These are phyloP conservation scores for Dissophora ornata DNA, from an alignment of 192 early-diverging fungal species.

Conservation along the genomic window DNA sequence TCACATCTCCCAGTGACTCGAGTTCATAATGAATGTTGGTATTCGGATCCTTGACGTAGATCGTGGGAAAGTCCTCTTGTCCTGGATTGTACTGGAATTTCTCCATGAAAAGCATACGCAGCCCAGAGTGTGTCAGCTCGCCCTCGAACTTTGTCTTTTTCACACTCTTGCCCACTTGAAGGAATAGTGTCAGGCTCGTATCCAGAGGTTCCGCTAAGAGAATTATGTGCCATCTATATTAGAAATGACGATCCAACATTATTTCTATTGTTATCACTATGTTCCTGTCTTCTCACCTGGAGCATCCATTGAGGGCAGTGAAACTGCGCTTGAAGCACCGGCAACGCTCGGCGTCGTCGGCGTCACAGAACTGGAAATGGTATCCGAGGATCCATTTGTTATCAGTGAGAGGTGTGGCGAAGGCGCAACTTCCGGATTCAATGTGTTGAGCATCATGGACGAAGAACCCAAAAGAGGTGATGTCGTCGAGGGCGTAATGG, in stretches of 20 bases:
- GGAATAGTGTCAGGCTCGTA: slow-evolving; percentile 59
- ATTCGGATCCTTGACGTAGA: slow-evolving; percentile 73
- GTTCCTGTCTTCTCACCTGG: no score
- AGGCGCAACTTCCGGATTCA: neutral
- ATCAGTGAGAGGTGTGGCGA: neutral
- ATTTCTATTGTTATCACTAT: no score
- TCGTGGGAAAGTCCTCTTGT: slow-evolving; percentile 71
- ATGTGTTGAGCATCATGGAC: slow-evolving; percentile 2
- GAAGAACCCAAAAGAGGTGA: slow-evolving; percentile 17
- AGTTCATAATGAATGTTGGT: slow-evolving; percentile 72
- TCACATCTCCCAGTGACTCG: slow-evolving; percentile 70
- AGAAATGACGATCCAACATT: no score
- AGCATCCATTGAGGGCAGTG: slow-evolving; percentile 2
- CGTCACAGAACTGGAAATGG: neutral
- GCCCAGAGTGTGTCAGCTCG: slow-evolving; percentile 63
- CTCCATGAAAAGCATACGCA: slow-evolving; percentile 81
- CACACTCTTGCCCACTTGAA: slow-evolving; percentile 72
- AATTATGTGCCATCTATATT: no score
- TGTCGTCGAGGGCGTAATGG: neutral
- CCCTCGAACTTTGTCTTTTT: slow-evolving; percentile 68
- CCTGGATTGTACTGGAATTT: slow-evolving; percentile 72
- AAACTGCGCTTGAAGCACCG: slow-evolving; percentile 4
- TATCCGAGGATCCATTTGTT: slow-evolving; percentile 1
- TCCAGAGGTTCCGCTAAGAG: slow-evolving; percentile 11
- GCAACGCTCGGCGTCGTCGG: neutral